These are phyloP conservation scores for Plasmodium vivax DNA, from an alignment of 169 alveolate species.

Conservation along the genomic window DNA sequence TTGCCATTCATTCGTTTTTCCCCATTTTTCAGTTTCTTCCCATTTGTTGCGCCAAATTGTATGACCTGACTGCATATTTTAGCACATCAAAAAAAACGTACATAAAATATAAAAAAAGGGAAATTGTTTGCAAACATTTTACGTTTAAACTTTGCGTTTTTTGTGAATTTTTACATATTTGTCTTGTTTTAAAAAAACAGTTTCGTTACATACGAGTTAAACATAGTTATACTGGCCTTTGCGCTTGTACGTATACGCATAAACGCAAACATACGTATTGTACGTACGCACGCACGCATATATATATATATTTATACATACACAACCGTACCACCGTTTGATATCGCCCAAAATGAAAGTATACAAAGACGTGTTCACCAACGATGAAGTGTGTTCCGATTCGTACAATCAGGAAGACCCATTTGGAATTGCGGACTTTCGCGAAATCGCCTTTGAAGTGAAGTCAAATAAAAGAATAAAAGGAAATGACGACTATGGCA, in stretches of 20 bases:
- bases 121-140: neutral
- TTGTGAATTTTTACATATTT: slow-evolving; percentile 1
- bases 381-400: slow-evolving; percentile 94
- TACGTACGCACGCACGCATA: neutral
- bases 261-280: neutral
- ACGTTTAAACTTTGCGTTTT: neutral
- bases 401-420: slow-evolving; percentile 90
- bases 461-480: slow-evolving; percentile 88
- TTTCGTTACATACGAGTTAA: neutral
- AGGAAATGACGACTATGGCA: slow-evolving; percentile 93
- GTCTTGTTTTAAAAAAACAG: slow-evolving; percentile 10
- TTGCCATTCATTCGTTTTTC: slow-evolving; percentile 4
- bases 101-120: slow-evolving; percentile 6
- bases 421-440: slow-evolving; percentile 86
- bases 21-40: neutral
- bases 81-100: neutral
- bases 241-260: neutral
- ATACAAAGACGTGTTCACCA: slow-evolving; percentile 90
- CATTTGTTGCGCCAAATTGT: slow-evolving; percentile 1
- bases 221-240: neutral
- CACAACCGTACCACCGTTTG: neutral
- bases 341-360: slow-evolving; percentile 83
- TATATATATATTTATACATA: too few species aligned
- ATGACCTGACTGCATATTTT: slow-evolving; percentile 1
- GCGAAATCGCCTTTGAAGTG: slow-evolving; percentile 92